Base-by-base conservation (phyloP, 164 flowering plant genomes). In the Vitis riparia region DNA sequence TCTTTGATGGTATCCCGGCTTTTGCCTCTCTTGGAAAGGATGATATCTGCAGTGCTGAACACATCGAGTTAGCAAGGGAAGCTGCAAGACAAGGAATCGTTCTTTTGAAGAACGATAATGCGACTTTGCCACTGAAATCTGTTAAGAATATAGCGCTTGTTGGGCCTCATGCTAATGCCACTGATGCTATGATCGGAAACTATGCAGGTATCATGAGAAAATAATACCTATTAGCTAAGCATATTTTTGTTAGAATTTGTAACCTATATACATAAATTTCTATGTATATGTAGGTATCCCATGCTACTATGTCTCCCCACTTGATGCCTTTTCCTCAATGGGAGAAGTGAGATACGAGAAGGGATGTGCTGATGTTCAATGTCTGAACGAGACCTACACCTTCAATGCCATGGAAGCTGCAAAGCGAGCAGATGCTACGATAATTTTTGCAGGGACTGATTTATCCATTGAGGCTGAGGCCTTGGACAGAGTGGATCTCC, bases 391-490 rank as follows among this genome's bases (percentile, higher is more conserved):
- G 1, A 59, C 17, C 16, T 37, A 49, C 5, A 52, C 68, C 3
- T 47, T 51, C 62, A 5, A 67, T 8, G 62, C 66, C 1, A 77
- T 69, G 8, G 79, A 79, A 59, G 71, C 69, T 1, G 44, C 44
- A 37, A 37, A 37, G 7, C 44, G 7, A 3, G 44, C 44, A 37
- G 44, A 37, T 3, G 44, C 44, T 37, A 63, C 68, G 0, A 55
- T 79, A 1, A 1, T 79, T 1, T 12, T 73, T 1, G 58, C 53
- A 49, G 82, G 82, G 8, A 2, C 73, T 7, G 73, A 76, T 47
- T 55, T 30, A 37, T 32, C 65, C 1, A 11, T 65, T 4, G 80
- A 79, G 51, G 29, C 59, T 0, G 82, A 79, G 55, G 48, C 62
- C 2, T 10, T 56, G 14, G 83, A 80, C 51, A 50, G 81, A 17